Evolutionary conservation across 352 stramenopile genomes (phyloP).

Genomic region (Globisporangium nodosum): DNA sequence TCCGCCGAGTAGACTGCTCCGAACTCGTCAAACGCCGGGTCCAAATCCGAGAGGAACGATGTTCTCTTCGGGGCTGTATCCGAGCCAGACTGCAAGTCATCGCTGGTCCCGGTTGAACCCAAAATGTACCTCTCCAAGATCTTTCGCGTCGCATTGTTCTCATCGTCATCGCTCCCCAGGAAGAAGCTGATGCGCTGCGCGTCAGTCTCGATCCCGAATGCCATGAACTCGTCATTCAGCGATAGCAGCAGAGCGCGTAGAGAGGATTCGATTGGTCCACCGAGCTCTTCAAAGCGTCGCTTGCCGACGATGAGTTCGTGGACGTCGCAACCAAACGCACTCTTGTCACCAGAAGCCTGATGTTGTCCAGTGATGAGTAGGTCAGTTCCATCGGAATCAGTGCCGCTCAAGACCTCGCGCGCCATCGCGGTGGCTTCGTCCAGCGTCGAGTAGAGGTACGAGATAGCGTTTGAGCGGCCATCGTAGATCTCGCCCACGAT

Average conservation of each 20-base stretch:
- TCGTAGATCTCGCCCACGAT: constrained; percentile 38
- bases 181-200: constrained; percentile 67
- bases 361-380: constrained; percentile 10
- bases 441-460: constrained; percentile 34
- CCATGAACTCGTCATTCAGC: constrained; percentile 54
- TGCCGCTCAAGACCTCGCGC: constrained; percentile 17
- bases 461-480: constrained; percentile 29
- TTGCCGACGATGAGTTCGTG: constrained; percentile 32
- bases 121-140: constrained; percentile 56
- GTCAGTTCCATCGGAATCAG: constrained; percentile 10
- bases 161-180: constrained; percentile 40
- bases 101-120: not conserved
- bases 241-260: constrained; percentile 53
- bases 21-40: constrained; percentile 48
- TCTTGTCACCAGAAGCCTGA: constrained; percentile 7
- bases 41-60: constrained; percentile 53
- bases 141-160: constrained; percentile 27
- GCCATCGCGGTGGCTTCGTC: constrained; percentile 42
- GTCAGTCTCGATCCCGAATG: constrained; percentile 70
- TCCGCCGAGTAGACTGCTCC: constrained; percentile 31
- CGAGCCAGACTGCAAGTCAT: not conserved
- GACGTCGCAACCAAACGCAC: constrained; percentile 20
- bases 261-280: constrained; percentile 27
- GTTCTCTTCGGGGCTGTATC: constrained; percentile 4
- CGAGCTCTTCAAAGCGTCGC: constrained; percentile 27